Base-by-base conservation (phyloP, 768 basidiomycete species). In the Botryobasidium botryosum region DNA sequence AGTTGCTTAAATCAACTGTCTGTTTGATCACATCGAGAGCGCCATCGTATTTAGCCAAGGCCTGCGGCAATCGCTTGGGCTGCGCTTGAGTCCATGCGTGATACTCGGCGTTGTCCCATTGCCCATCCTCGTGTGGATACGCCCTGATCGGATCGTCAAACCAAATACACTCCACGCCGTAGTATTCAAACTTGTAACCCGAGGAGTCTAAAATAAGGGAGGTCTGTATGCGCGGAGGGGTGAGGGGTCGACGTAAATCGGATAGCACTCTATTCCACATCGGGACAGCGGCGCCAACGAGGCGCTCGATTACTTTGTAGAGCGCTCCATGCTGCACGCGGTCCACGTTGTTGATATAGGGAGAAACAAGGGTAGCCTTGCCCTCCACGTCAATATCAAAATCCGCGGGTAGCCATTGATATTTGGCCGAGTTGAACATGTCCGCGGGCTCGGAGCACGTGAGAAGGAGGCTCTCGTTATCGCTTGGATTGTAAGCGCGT, bases 261-360 rank as follows among this genome's bases (percentile, higher is more conserved):
- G 46, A 42, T 6, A 47, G 28, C 12, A 47, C 46, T 4, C 46
- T 17, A 18, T 43, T 27, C 18, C 25, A 47, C 3, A 47, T 12
- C 21, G 20, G 27, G 6, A 29, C 27, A 35, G 43, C 41, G 24
- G 32, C 24, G 20, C 28, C 42, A 10, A 47, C 41, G 23, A 47
- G 29, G 12, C n/a, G 12, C 25, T 33, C 40, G 41, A 47, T 43
- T 8, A 18, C 31, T 2, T 21, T 21, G 26, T 47, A 47, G 8
- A 47, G 46, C 28, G 41, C 46, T 1, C 28, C 8, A 35, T 47
- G 28, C 20, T 5, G 26, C 5, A 40, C 6, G 3, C 40, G 46
- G 24, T 47, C 13, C 10, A 47, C 5, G 39, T 47, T 47, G 32
- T 47, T 47, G 39, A 42, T 47, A 33, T 47, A 42, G 26, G 29